Evolutionary conservation across 208 protist species (phyloP), one percentile per base, ranked within the genome.

Genomic region (Trypanosoma boissoni): DNA sequence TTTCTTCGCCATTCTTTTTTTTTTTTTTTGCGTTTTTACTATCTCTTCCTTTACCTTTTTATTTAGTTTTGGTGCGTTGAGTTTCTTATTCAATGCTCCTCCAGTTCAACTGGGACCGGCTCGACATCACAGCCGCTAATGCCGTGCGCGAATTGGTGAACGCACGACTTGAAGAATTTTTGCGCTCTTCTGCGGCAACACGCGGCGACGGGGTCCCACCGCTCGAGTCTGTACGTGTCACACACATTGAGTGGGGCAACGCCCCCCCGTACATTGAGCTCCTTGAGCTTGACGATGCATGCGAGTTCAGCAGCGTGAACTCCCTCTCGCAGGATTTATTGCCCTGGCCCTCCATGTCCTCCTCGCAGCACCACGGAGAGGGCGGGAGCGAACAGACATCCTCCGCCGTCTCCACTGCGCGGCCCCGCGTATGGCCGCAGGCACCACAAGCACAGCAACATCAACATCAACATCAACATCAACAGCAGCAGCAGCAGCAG

Each of bases 51-150:
- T 32, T 32, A 58, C 20, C 10, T 23, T n/a, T 24, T n/a, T 14
- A 27, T 49, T 3, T 23, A 55, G 2, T 32, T 18, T 20, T 34
- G 8, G 29, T 23, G 44, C 14, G 41, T 36, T 29, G 20, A 46
- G 16, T n/a, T 24, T 27, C 44, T 44, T 21, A 43, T 14, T 3
- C 0, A 29, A 74, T 74, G 68, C 23, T 58, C 31, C 31, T 74
- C 12, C 56, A 68, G 31, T 88, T 94, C 51, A 83, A 91, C 57
- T 94, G 87, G 87, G 62, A 65, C 16, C 53, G 72, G 3, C 51
- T 94, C 5, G 87, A 94, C 59, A 75, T 85, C 29, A 89, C 80
- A 16, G 74, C 77, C 14, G 76, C 83, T 1, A 75, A 88, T 57
- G 79, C 82, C 10, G 55, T 94, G 26, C 71, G 78, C 0, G 58